phyloP scores from a whole-genome alignment of 306 rosid genomes.

The Pueraria montana region DNA sequence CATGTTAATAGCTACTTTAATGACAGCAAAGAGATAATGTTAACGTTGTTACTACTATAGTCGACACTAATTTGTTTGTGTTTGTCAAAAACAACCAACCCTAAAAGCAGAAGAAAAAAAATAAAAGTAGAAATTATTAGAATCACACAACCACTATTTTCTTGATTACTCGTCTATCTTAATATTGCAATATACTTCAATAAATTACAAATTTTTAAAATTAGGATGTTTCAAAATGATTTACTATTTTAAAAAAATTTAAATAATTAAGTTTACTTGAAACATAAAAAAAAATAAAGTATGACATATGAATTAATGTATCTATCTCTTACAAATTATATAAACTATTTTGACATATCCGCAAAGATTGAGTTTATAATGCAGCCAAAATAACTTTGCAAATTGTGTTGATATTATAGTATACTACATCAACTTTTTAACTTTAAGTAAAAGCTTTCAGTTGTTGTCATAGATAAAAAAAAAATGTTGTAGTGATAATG shows the following conservation, averaged over 20 bases:
- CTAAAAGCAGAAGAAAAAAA: no score
- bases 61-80: no score
- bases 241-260: neutral
- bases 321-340: neutral
- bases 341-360: neutral
- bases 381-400: neutral
- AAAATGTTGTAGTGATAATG: neutral
- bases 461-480: neutral
- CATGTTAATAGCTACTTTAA: no score
- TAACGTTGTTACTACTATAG: no score
- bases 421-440: neutral
- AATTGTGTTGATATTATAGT: neutral
- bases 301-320: neutral
- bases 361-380: conserved; percentile 2
- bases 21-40: no score
- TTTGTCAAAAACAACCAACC: no score
- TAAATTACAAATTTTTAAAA: no score
- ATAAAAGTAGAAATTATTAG: no score
- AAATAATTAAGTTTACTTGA: neutral
- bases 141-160: no score
- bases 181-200: no score
- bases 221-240: neutral
- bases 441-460: neutral
- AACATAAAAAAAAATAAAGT: neutral
- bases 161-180: no score